Evolutionary conservation across 768 basidiomycete genomes (phyloP), one percentile per base, ranked within the genome.

Genomic region (Leccinum imitatum): DNA sequence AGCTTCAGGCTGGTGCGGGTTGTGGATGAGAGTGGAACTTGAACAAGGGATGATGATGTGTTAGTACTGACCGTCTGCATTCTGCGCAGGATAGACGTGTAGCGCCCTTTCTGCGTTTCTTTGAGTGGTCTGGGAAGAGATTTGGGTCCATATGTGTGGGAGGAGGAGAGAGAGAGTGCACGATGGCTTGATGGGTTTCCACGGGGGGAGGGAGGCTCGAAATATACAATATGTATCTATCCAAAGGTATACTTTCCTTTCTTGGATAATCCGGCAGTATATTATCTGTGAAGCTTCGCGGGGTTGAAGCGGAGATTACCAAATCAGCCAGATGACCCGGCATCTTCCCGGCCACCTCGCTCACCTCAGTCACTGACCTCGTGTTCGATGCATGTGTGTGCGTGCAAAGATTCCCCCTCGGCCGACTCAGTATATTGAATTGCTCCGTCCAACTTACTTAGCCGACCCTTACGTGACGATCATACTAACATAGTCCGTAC

Each of bases 71-170:
- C 89, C 90, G 82, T 70, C 90, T 80, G 69, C 90, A 92, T 65
- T 92, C 90, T 25, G 90, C 90, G 67, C 90, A 91, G 13, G 87
- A 90, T 50, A 91, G 79, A 47, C 90, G 82, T 6, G 87, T 89
- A 6, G 90, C 89, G 41, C 89, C 89, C 63, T 86, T 87, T 70
- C 85, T 78, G 35, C 84, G 79, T 69, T 86, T 86, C 75, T 85
- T 87, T 2, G 76, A 60, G 3, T 78, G 75, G 59, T 70, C 73
- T 4, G 76, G 65, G 46, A 70, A 71, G 19, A 66, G 15, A 8
- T 23, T 58, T 14, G 63, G 61, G 19, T 73, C 72, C 72, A 73
- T 73, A 21, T 4, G 25, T 27, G 7, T 8, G 44, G 46, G 33
- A 54, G 63, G 48, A 25, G 52, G 51, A 1, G 61, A 2, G 61